Evolutionary conservation across 495 filamentous ascomycete genomes (phyloP), one percentile per base, ranked within the genome.

Genomic region (Bacidia gigantensis): DNA sequence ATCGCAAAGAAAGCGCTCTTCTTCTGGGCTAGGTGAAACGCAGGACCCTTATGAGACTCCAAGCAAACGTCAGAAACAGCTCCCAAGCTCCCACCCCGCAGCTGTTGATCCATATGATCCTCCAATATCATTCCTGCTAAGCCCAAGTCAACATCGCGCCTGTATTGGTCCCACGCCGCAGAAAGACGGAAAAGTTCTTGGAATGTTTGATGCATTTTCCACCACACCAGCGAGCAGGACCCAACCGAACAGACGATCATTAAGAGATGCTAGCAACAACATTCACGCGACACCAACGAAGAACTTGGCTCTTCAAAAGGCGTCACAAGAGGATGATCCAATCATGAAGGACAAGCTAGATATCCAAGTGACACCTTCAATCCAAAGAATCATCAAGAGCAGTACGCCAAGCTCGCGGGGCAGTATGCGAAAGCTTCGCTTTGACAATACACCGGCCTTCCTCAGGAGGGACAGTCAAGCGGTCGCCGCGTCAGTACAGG

Each of bases 201-300:
- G 92, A 2, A 66, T 98, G n/a, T 98, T 97, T 60, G 92, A 98
- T 62, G 72, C 89, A 24, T 72, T 95, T 3, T 76, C 77, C 21
- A 40, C 42, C 29, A 44, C 11, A 3, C 39, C 54, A 9, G 22
- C 49, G 3, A 35, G 5, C 41, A 51, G 10, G n/a, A 75, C 70
- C 17, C 74, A 69, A 0, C 73, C 65, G 9, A 71, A 67, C 48
- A 59, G 26, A 22, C 24, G 32, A 24, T n/a, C 42, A 2, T 32
- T 55, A 11, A 23, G 2, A 1, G 3, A 18, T 1, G 18, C 43
- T 20, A 21, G 21, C 7, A 18, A 22, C 11, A 50, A 53, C 11
- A 20, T 45, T 9, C 54, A 48, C 10, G 38, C 29, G 9, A 62
- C 59, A 20, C 59, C 59, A 3, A 52, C 47, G 9, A 62, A 57